Conservation (phyloP, 2,329 filamentous ascomycete species). For the Ophiocordyceps polyrhachis-furcata region DNA sequence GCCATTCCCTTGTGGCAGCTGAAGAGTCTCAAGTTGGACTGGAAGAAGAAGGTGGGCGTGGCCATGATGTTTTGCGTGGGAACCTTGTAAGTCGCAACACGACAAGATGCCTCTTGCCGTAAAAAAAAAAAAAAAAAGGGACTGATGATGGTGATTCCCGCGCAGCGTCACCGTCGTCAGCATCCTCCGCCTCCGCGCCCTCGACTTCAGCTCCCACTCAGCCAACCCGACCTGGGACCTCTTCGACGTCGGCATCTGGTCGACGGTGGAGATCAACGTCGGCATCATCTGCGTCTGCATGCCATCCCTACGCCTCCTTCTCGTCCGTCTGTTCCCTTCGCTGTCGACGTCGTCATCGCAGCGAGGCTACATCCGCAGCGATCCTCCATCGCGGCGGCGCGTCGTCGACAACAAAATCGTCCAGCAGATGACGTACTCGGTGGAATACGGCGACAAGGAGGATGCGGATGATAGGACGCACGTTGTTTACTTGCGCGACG, state of each 20-base stretch:
- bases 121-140: too few species aligned
- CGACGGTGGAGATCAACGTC: slow-evolving; percentile 19
- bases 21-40: slow-evolving; percentile 20
- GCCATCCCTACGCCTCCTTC: slow-evolving; percentile 16
- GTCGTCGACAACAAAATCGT: slow-evolving; percentile 10
- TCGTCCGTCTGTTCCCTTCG: slow-evolving; percentile 11
- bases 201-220: slow-evolving; percentile 11
- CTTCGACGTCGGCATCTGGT: slow-evolving; percentile 15
- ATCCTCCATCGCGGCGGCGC: neutral
- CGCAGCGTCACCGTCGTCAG: slow-evolving; percentile 18
- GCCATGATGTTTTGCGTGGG: slow-evolving; percentile 32
- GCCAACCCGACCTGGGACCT: slow-evolving; percentile 18
- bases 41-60: slow-evolving; percentile 29
- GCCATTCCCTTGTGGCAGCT: slow-evolving; percentile 29
- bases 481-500: slow-evolving; percentile 12
- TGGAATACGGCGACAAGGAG: slow-evolving; percentile 13
- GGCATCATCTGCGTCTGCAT: slow-evolving; percentile 21
- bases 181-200: slow-evolving; percentile 16
- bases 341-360: neutral
- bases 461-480: slow-evolving; percentile 12
- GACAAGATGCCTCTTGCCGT: too few species aligned
- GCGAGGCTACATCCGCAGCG: too few species aligned
- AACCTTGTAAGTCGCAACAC: slow-evolving; percentile 24
- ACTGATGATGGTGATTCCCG: neutral
- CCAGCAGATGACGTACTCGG: slow-evolving; percentile 15